Percentiles rank a stretch among this genome's conserved stretches.
Conservation (phyloP, 768 basidiomycete species). For the Lepiota venenata region DNA sequence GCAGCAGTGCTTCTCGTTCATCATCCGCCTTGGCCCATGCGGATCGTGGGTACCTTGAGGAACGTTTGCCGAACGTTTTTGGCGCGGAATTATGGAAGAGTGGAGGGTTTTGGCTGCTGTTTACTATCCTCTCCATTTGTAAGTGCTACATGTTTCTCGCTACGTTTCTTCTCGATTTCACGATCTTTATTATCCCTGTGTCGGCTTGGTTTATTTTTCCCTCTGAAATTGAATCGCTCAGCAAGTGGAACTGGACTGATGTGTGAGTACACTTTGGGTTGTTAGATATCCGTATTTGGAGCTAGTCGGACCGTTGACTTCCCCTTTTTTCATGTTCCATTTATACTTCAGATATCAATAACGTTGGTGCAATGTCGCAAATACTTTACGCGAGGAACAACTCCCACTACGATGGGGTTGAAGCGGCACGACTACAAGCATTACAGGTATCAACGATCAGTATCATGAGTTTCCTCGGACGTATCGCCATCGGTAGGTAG, state of each 20-base stretch:
- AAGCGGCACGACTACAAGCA: slow-evolving; percentile 74
- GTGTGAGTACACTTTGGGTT: slow-evolving; percentile 42
- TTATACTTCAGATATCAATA: slow-evolving; percentile 65
- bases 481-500: slow-evolving; percentile 66
- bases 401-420: slow-evolving; percentile 59
- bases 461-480: slow-evolving; percentile 76
- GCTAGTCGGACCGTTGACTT: neutral
- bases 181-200: neutral
- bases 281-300: slow-evolving; percentile 13
- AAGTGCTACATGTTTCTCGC: slow-evolving; percentile 20
- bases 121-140: slow-evolving; percentile 56
- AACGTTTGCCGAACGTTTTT: slow-evolving; percentile 44
- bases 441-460: slow-evolving; percentile 83
- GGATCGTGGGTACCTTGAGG: slow-evolving; percentile 12
- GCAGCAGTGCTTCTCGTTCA: slow-evolving; percentile 3
- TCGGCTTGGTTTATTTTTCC: neutral
- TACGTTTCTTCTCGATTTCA: neutral
- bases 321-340: neutral
- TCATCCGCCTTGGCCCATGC: slow-evolving; percentile 16
- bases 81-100: slow-evolving; percentile 49
- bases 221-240: slow-evolving; percentile 19
- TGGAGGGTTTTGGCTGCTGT: slow-evolving; percentile 64
- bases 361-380: slow-evolving; percentile 78
- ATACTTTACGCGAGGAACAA: slow-evolving; percentile 56
- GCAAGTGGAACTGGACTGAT: slow-evolving; percentile 81